Percentiles rank a stretch among this genome's conserved stretches.
These are phyloP conservation scores for Parietaria judaica DNA, from an alignment of 306 rosid genomes.

Conservation along the genomic window DNA sequence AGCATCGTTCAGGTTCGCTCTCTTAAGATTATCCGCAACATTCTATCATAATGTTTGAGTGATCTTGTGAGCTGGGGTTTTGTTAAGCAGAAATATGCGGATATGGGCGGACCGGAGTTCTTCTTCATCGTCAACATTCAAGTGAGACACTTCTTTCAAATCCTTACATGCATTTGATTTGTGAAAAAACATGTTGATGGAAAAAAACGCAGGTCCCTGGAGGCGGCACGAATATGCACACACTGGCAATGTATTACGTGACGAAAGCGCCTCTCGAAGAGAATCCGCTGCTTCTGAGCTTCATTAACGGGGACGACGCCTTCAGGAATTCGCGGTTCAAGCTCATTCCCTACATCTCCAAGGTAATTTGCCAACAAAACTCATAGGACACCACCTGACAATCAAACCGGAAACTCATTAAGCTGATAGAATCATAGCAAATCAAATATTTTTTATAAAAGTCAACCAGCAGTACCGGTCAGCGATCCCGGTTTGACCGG, in stretches of 20 bases:
- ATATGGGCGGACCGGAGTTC: conserved; percentile 66
- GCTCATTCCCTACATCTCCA: conserved; percentile 80
- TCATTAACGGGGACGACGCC: conserved; percentile 83
- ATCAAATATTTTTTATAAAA: too few species aligned
- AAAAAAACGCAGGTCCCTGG: conserved; percentile 51
- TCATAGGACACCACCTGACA: not conserved
- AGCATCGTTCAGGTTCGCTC: conserved; percentile 65
- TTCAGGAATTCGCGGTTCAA: conserved; percentile 83
- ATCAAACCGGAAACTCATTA: too few species aligned
- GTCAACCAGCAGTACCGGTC: too few species aligned
- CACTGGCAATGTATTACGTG: conserved; percentile 72
- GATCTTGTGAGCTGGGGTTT: conserved; percentile 5
- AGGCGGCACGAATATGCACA: conserved; percentile 29
- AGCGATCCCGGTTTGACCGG: not conserved
- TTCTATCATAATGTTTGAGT: not conserved
- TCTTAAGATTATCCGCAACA: not conserved
- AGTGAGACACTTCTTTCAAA: conserved; percentile 33
- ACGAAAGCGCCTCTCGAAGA: conserved; percentile 63
- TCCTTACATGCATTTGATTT: not conserved
- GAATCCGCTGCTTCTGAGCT: conserved; percentile 46
- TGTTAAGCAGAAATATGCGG: conserved; percentile 51
- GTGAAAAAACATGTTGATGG: too few species aligned
- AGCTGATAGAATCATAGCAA: too few species aligned
- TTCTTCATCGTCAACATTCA: conserved; percentile 71
- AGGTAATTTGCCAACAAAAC: conserved; percentile 40